phyloP scores from a whole-genome alignment of 306 rosid species.

The Trifolium subterraneum region DNA sequence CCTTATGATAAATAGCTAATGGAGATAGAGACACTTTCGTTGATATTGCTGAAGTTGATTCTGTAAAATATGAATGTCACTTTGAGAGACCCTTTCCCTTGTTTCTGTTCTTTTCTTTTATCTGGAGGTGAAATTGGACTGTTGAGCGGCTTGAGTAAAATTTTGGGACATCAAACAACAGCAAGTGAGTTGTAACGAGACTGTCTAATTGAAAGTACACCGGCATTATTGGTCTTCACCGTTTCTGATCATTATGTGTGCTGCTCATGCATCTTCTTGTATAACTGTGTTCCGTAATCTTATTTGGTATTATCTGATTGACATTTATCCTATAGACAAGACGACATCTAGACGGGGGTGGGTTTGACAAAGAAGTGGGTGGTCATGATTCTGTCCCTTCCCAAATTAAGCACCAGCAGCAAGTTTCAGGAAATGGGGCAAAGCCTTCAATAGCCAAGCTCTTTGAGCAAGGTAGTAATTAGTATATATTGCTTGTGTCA shows the following conservation, averaged over 20 bases:
- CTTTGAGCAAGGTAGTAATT: constrained; percentile 87
- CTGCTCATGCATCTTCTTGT: constrained; percentile 27
- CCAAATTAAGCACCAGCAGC: constrained; percentile 69
- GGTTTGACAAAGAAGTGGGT: constrained; percentile 58
- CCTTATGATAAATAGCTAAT: constrained; percentile 13
- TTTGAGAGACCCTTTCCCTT: neutral
- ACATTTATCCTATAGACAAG: constrained; percentile 65
- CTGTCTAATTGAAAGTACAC: constrained; percentile 4
- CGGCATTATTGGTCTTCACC: constrained; percentile 12
- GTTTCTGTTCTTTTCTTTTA: constrained; percentile 7
- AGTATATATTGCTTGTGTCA: constrained; percentile 30
- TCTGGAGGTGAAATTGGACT: constrained; percentile 28
- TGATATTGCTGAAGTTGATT: constrained; percentile 18
- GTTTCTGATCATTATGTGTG: constrained; percentile 15
- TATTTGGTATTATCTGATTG: constrained; percentile 35
- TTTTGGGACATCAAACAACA: constrained; percentile 7
- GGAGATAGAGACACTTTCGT: constrained; percentile 9
- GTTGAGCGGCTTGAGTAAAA: constrained; percentile 18
- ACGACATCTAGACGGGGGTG: constrained; percentile 58
- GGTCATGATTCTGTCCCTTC: constrained; percentile 68
- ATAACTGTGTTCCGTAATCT: constrained; percentile 20
- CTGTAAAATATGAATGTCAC: constrained; percentile 24
- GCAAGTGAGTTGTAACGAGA: constrained; percentile 21
- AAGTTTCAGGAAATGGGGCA: constrained; percentile 75
- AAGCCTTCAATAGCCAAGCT: constrained; percentile 95